phyloP scores from a whole-genome alignment of 2,329 filamentous ascomycete genomes.

The Calonectria hongkongensis region DNA sequence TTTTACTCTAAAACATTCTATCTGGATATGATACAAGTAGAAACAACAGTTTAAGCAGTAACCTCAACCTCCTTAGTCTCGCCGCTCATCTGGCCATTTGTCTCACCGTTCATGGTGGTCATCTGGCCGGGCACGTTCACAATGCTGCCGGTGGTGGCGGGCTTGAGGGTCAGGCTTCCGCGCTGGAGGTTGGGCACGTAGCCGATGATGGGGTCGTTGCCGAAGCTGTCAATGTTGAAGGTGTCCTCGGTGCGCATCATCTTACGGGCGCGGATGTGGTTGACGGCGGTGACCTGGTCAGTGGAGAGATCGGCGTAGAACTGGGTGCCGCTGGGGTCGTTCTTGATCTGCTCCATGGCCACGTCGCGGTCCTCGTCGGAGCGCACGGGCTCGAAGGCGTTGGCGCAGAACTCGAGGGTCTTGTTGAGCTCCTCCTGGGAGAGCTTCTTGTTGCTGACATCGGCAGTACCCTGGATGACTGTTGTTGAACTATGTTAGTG shows the following conservation, averaged over 20 bases:
- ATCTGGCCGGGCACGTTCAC: conserved; percentile 36
- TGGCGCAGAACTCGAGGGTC: conserved; percentile 58
- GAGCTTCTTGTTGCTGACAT: conserved; percentile 53
- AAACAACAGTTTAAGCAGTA: conserved; percentile 1
- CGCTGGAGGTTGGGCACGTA: conserved; percentile 49
- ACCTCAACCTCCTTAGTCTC: conserved; percentile 18
- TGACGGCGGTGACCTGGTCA: conserved; percentile 53
- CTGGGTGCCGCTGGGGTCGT: conserved; percentile 37
- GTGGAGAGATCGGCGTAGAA: conserved; percentile 48
- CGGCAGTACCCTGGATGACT: conserved; percentile 63
- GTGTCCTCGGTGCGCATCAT: conserved; percentile 57
- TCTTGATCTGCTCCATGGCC: conserved; percentile 38
- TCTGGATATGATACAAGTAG: not conserved
- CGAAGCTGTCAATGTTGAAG: conserved; percentile 59
- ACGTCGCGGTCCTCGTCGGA: conserved; percentile 34
- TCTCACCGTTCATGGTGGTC: conserved; percentile 15
- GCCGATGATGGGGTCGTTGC: conserved; percentile 51
- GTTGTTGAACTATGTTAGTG: not conserved
- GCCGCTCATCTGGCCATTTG: not conserved
- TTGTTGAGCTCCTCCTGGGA: conserved; percentile 57
- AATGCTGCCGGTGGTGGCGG: not conserved
- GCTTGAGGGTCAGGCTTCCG: conserved; percentile 47
- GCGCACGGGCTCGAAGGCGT: conserved; percentile 53
- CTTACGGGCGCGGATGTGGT: conserved; percentile 55
- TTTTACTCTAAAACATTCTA: conserved; percentile 1